These are phyloP conservation scores for Cryptosporidium meleagridis DNA, from an alignment of 169 alveolate genomes.

Conservation along the genomic window DNA sequence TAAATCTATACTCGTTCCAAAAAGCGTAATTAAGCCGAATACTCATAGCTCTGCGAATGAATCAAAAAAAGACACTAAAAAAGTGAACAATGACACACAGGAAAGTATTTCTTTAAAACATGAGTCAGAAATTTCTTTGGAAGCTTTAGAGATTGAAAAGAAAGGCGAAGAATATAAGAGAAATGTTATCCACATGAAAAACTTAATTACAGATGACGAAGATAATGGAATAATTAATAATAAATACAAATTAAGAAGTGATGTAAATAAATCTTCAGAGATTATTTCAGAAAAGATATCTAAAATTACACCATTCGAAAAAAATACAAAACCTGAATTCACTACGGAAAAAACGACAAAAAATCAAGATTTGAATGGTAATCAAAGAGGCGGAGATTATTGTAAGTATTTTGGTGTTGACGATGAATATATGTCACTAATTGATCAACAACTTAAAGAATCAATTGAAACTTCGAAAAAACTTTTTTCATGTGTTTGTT, in stretches of 20 bases:
- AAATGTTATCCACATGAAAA: too few relatives aligned
- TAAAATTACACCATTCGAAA: background rate
- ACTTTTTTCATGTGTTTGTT: constrained; percentile 16
- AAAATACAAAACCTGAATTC: too few relatives aligned
- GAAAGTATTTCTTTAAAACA: background rate
- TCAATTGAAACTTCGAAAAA: constrained; percentile 16
- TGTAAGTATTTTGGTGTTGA: background rate
- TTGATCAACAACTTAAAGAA: constrained; percentile 36
- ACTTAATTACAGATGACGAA: background rate
- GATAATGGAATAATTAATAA: background rate
- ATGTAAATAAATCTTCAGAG: background rate
- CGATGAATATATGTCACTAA: constrained; percentile 1
- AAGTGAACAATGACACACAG: too few relatives aligned
- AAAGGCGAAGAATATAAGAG: background rate
- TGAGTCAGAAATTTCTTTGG: background rate
- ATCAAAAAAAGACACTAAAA: background rate
- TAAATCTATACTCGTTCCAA: background rate
- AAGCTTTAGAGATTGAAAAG: background rate
- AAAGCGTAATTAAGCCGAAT: background rate
- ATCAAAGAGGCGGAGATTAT: background rate
- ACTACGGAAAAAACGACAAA: background rate
- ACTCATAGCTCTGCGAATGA: background rate
- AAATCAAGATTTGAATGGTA: background rate
- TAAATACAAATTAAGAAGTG: background rate
- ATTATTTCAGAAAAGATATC: background rate